phyloP scores from a whole-genome alignment of 805 yeast genomes.

The Starmerella powellii region DNA sequence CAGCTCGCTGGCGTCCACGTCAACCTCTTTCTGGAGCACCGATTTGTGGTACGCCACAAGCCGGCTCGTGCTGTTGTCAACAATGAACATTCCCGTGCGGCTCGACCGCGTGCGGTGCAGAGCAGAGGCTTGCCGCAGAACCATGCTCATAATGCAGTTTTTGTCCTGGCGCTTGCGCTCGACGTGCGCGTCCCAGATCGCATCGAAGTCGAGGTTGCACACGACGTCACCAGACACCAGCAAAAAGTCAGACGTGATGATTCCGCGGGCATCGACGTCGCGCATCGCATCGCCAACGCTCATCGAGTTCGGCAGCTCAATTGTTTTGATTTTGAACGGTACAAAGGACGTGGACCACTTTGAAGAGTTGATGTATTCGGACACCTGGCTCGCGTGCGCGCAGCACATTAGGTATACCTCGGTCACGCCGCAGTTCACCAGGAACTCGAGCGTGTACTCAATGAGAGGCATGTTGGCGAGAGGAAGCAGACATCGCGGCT shows the following conservation, averaged over 20 bases:
- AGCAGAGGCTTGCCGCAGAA: conserved; percentile 72
- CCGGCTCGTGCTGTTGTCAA: conserved; percentile 60
- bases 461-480: conserved; percentile 86
- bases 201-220: conserved; percentile 73
- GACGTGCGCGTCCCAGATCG: conserved; percentile 62
- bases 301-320: conserved; percentile 73
- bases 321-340: conserved; percentile 69
- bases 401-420: conserved; percentile 87
- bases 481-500: conserved; percentile 85
- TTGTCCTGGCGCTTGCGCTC: conserved; percentile 61
- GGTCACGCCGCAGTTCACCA: conserved; percentile 78
- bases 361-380: conserved; percentile 54
- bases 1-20: conserved; percentile 39
- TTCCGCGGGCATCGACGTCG: conserved; percentile 81
- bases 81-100: conserved; percentile 53
- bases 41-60: conserved; percentile 72
- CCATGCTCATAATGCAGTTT: conserved; percentile 92
- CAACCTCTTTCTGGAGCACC: conserved; percentile 33
- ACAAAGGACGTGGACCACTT: conserved; percentile 40
- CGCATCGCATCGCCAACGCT: conserved; percentile 97
- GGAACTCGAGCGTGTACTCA: conserved; percentile 87
- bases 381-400: conserved; percentile 80
- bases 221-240: conserved; percentile 90
- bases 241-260: conserved; percentile 80
- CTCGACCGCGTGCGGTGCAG: conserved; percentile 80